Percentiles rank a stretch among this genome's conserved stretches.
Evolutionary conservation across 2,329 filamentous ascomycete genomes (phyloP).

Genomic region (Leptodontidium sp.): DNA sequence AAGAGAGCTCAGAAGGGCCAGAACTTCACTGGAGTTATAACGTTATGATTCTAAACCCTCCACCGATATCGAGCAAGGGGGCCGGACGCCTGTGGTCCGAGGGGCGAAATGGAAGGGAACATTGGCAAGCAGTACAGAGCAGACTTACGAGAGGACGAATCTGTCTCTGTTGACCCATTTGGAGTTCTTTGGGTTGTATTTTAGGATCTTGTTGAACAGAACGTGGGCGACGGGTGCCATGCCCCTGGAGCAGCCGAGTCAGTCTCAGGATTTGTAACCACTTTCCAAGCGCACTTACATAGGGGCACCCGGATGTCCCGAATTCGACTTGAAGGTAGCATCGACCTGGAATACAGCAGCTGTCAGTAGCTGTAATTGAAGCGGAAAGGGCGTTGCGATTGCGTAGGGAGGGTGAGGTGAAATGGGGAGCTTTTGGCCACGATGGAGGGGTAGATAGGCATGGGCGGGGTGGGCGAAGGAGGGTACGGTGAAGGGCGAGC

Average conservation of each 20-base stretch:
- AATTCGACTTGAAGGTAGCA: constrained; percentile 96
- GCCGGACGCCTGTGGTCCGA: constrained; percentile 4
- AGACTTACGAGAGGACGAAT: constrained; percentile 96
- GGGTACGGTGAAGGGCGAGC: constrained; percentile 25
- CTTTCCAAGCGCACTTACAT: constrained; percentile 67
- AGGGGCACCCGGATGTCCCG: constrained; percentile 96
- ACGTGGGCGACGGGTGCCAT: constrained; percentile 97
- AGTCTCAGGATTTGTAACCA: constrained; percentile 39
- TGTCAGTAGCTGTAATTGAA: constrained; percentile 31
- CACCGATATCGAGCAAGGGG: too few relatives aligned
- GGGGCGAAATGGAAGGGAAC: neutral
- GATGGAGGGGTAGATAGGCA: constrained; percentile 34
- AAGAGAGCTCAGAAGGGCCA: neutral
- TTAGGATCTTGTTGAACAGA: constrained; percentile 99
- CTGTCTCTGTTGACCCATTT: constrained; percentile 97
- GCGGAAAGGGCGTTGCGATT: neutral
- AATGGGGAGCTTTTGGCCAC: constrained; percentile 16
- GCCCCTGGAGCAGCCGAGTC: constrained; percentile 58
- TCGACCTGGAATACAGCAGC: constrained; percentile 72
- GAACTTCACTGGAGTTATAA: neutral
- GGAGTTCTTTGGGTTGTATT: constrained; percentile 99
- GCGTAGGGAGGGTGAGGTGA: neutral
- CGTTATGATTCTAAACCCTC: neutral
- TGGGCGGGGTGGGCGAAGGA: constrained; percentile 6
- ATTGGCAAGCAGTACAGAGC: neutral